Conservation (phyloP, 345 rosid species). For the Angophora floribunda region DNA sequence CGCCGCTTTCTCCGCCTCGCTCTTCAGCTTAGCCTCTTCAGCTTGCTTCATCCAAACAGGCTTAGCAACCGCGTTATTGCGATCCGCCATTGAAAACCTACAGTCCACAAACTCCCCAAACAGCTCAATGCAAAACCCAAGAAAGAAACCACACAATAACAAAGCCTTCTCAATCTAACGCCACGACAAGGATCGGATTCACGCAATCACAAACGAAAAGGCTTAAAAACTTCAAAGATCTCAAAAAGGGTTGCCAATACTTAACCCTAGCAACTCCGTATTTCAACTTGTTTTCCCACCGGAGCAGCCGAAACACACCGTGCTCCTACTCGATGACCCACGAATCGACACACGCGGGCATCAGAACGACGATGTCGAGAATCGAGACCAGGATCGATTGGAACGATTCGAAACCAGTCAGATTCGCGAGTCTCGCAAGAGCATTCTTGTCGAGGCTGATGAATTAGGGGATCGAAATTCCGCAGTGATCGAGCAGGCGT, state of each 20-base stretch:
- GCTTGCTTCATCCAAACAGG: slow-evolving; percentile 98
- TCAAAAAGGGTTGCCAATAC: background rate
- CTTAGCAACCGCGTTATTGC: slow-evolving; percentile 26
- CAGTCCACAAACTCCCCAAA: background rate
- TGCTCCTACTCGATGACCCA: background rate
- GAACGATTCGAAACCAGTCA: background rate
- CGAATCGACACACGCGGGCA: background rate
- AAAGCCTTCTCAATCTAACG: background rate
- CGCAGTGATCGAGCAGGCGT: background rate
- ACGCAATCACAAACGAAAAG: background rate
- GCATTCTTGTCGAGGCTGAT: background rate
- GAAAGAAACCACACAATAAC: background rate
- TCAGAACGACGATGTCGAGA: background rate
- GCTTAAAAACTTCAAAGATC: background rate
- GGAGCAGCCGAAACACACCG: background rate
- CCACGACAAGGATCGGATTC: background rate
- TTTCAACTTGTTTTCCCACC: background rate
- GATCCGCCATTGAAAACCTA: slow-evolving; percentile 40
- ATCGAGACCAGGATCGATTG: background rate
- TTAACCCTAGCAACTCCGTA: background rate
- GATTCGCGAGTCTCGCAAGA: background rate
- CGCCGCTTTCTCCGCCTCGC: slow-evolving; percentile 81
- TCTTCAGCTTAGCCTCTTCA: slow-evolving; percentile 88
- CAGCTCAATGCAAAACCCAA: background rate
- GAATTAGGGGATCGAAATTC: background rate